Conservation (phyloP, 2,329 filamentous ascomycete species). For the Paraphaeosphaeria minitans region DNA sequence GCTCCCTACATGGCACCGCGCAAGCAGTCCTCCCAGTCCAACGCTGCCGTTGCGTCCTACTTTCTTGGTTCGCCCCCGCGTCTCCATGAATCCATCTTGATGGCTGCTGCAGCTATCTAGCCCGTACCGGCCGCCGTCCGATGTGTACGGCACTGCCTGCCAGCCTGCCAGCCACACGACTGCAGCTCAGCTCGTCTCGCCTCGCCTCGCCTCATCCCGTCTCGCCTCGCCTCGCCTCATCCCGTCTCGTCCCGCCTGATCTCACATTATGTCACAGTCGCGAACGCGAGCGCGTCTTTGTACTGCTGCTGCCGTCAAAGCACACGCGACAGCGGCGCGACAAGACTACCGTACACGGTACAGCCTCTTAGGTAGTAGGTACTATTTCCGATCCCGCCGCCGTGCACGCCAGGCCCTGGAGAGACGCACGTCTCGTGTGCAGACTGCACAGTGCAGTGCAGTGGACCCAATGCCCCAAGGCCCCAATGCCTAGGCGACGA, state of each 20-base stretch:
- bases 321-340: slow-evolving; percentile 40
- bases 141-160: slow-evolving; percentile 20
- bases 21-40: slow-evolving; percentile 26
- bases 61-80: slow-evolving; percentile 26
- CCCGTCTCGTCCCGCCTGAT: slow-evolving; percentile 19
- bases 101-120: slow-evolving; percentile 39
- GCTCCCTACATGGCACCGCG: slow-evolving; percentile 25
- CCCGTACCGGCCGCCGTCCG: slow-evolving; percentile 31
- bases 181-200: not conserved
- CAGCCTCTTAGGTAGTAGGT: too few species aligned
- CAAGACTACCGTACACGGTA: too few species aligned
- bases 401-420: slow-evolving; percentile 31
- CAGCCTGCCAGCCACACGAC: slow-evolving; percentile 19
- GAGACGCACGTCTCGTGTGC: slow-evolving; percentile 23
- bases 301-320: slow-evolving; percentile 23
- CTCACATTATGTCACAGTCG: slow-evolving; percentile 34
- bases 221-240: slow-evolving; percentile 4
- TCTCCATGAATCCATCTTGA: slow-evolving; percentile 14
- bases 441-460: too few species aligned
- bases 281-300: slow-evolving; percentile 35
- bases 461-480: slow-evolving; percentile 28
- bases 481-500: too few species aligned
- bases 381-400: slow-evolving; percentile 33
- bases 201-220: slow-evolving; percentile 17
- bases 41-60: slow-evolving; percentile 29